Evolutionary conservation across 2,329 filamentous ascomycete genomes (phyloP), one percentile per base, ranked within the genome.

Genomic region (Aaosphaeria pasadenensis): DNA sequence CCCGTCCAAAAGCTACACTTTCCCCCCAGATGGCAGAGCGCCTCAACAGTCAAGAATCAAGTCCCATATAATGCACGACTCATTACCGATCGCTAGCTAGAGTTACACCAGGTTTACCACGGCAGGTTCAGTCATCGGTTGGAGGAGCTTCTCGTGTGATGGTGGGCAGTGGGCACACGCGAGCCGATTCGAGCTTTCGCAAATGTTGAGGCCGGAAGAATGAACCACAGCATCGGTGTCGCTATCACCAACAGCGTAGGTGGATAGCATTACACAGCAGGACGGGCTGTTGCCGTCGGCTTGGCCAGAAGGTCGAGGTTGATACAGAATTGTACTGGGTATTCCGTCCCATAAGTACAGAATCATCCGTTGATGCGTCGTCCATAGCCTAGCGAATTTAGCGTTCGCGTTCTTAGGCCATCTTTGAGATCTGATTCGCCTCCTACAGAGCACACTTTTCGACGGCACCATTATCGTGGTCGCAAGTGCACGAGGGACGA

Each of bases 381-480:
- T 53, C 39, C 57, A 53, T 50, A 56, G 51, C 56, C 57, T 52
- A 55, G 48, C 52, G 56, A 54, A 57, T 56, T 51, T 46, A 49
- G 47, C 32, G 51, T 47, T 46, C 52, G 35, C 7, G 3, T n/a
- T 9, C 7, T 9, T n/a, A 58, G 50, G 53, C 54, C 62, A 42
- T 59, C 46, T 63, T 47, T 45, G 51, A 47, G 46, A 47, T 46
- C 55, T 67, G 62, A 69, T 69, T 68, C 63, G 66, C 46, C 52
- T 57, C 29, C 43, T 45, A 13, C 13, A 30, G 33, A 40, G 45
- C 44, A 59, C 56, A 45, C 7, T 24, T 54, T 57, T 57, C 54
- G 40, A 58, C 54, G 41, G 45, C 44, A 46, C 56, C 51, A 51
- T 24, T 24, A 24, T 58, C 44, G 56, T 58, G 48, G 54, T 54